phyloP scores from a whole-genome alignment of 306 rosid species.

The Ammopiptanthus mongolicus region DNA sequence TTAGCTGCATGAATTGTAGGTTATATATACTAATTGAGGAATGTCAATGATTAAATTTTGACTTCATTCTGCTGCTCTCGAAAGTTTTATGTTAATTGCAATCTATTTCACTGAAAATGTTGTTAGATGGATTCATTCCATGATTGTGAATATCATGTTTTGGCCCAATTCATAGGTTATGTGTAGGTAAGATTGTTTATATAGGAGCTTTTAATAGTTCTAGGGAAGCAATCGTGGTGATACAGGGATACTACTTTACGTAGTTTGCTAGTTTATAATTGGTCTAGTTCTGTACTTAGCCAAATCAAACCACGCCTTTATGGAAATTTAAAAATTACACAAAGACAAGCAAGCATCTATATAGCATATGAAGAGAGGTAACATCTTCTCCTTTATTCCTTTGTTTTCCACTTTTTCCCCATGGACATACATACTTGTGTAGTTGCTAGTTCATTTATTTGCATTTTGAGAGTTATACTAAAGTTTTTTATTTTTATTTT shows the following conservation, averaged over 20 bases:
- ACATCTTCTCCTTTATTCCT: background rate
- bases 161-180: background rate
- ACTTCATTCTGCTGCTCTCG: background rate
- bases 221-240: background rate
- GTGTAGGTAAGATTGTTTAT: background rate
- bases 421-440: background rate
- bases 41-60: background rate
- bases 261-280: slow-evolving; percentile 2
- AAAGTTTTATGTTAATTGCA: background rate
- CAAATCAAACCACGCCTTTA: background rate
- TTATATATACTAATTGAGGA: background rate
- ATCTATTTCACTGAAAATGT: background rate
- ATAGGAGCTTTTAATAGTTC: background rate
- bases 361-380: background rate
- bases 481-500: background rate
- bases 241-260: background rate
- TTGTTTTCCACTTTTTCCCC: background rate
- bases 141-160: background rate
- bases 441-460: background rate
- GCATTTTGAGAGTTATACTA: background rate
- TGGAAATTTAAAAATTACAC: background rate
- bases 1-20: background rate
- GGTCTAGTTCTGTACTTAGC: background rate
- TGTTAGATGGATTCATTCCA: background rate
- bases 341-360: background rate